These are phyloP conservation scores for Talaromyces sp. DNA, from an alignment of 2,329 filamentous ascomycete species.

Conservation along the genomic window DNA sequence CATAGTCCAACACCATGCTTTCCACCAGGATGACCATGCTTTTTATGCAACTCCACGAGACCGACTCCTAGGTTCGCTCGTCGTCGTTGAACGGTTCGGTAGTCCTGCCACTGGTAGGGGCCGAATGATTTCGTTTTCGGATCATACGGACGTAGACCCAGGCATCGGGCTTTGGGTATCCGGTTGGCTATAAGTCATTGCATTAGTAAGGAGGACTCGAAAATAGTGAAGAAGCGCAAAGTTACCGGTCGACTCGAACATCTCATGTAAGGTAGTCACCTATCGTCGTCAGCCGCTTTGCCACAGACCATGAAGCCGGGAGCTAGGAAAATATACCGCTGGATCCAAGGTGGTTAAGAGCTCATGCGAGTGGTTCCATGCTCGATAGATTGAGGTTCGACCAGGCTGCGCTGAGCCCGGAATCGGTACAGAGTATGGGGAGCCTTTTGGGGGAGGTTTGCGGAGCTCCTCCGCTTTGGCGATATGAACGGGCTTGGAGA, in stretches of 20 bases:
- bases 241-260: constrained; percentile 66
- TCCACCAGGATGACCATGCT: constrained; percentile 63
- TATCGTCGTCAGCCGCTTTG: constrained; percentile 23
- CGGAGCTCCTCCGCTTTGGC: constrained; percentile 53
- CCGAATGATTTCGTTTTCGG: constrained; percentile 69
- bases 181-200: constrained; percentile 48
- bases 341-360: constrained; percentile 73
- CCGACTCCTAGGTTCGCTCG: constrained; percentile 83
- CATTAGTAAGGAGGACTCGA: neutral
- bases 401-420: constrained; percentile 72
- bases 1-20: constrained; percentile 78
- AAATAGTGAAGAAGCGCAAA: neutral
- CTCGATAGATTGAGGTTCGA: constrained; percentile 75
- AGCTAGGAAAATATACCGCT: constrained; percentile 40
- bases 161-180: constrained; percentile 66
- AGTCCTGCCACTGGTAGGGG: constrained; percentile 80
- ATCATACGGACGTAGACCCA: constrained; percentile 81
- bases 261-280: constrained; percentile 71
- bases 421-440: constrained; percentile 74
- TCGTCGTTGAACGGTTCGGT: constrained; percentile 73
- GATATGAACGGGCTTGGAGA: constrained; percentile 37
- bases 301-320: neutral
- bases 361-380: constrained; percentile 73
- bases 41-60: constrained; percentile 75
- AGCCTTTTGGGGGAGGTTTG: constrained; percentile 66